Base-by-base conservation (phyloP, 768 basidiomycete genomes). In the Brasilioporus rufonigricans region DNA sequence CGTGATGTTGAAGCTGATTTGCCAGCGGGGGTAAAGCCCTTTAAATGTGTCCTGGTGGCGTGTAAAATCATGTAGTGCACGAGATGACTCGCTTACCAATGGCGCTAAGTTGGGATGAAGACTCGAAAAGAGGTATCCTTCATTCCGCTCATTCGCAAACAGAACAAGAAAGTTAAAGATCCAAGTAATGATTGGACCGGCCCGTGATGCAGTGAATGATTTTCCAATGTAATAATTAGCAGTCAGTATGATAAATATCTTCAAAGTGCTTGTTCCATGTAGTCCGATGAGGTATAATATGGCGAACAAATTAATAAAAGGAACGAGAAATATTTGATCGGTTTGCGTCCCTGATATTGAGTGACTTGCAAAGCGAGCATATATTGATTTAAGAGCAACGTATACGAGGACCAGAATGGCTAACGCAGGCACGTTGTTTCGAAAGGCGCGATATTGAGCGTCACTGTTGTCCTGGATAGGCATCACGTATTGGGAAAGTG, bases 1-100 rank as follows among this genome's bases (percentile, higher is more conserved):
- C 3, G 94, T 93, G 61, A 98, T 93, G 69, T 98, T 98, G 77
- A 96, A 98, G 61, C 76, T 82, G 62, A 98, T 78, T 61, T 98
- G 84, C 97, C 97, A 99, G 19, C 93, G 80, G 12, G 94, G 90
- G 57, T 95, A 87, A 18, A 91, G 73, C 7, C 97, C 97, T 67
- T 79, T 74, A 60, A 79, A 80, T 0, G 63, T 56, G 63, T 91
- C 89, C 87, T 92, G 49, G 29, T 27, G 23, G n/a, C 56, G 51
- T 46, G 29, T 60, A 8, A 60, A 46, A 49, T 44, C 11, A 38
- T 55, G 39, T 48, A 56, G 11, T n/a, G 26, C 16, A 35, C 29
- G 23, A 33, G 47, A 18, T 41, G 39, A 24, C 16, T 33, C 33
- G 69, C 86, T 53, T 64, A 94, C 94, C 66, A 96, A 70, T 10